Evolutionary conservation across 2,329 filamentous ascomycete genomes (phyloP), one percentile per base, ranked within the genome.

Genomic region (Boeremia exigua): DNA sequence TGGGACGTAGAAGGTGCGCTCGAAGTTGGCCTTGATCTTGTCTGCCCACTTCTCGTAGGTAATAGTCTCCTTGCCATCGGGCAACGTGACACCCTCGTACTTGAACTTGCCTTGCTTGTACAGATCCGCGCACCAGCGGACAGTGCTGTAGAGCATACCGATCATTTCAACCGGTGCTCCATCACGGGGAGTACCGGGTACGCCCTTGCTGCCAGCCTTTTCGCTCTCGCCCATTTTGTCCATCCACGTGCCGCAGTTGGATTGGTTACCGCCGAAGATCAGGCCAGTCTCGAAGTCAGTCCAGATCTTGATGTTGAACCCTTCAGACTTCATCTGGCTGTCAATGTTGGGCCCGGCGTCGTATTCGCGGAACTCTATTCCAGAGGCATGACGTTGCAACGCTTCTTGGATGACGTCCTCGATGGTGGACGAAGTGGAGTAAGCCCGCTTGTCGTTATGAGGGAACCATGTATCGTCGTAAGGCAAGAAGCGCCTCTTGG

Each of bases 161-260:
- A 89, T 96, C 71, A 99, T 98, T 75, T 99, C 95, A 52, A 99
- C 85, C 17, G 95, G 92, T 37, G 95, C 92, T 28, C 95, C 95
- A 73, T 99, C 96, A 67, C 96, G 89, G 42, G 95, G 95, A n/a
- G 95, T 99, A 8, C 93, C 95, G 0, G 95, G 96, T 17, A 96
- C 82, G 45, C 95, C 96, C 79, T 97, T 98, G 70, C 88, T 96
- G 55, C 90, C 89, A 14, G 96, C 95, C 59, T 88, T 90, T 61
- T 90, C 87, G 60, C 92, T 96, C 76, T 99, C 95, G n/a, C 95
- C 95, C 95, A 99, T 99, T 84, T 99, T 99, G 82, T 99, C 95
- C 92, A 97, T 97, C 95, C 95, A 99, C 1, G 95, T 99, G 48
- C 95, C 95, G 68, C 96, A 99, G 76, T 99, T 99, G 77, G 80